Base-by-base conservation (phyloP, 2,329 filamentous ascomycete genomes). In the Ilyonectria mors-panacis region DNA sequence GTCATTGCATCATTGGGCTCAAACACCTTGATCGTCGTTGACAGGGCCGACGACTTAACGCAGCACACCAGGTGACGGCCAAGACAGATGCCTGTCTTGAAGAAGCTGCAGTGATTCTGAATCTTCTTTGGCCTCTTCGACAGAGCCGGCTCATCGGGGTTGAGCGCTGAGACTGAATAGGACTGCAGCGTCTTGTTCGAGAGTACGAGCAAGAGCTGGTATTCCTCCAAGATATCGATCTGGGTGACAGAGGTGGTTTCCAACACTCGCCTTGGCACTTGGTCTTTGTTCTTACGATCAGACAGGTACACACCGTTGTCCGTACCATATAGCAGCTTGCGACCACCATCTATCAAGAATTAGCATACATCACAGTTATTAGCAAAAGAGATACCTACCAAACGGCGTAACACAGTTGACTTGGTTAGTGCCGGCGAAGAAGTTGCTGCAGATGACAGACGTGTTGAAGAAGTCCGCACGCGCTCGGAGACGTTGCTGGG, bases 11-110 rank as follows among this genome's bases (percentile, higher is more conserved):
- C 96, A 83, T 97, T 97, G 1, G 96, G 96, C 82, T 99, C 95
- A 81, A 94, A 98, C n/a, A 98, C 96, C 83, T 98, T 98, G 85
- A 99, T 97, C 2, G 95, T 98, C 15, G 94, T 97, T 59, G 94
- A 97, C 35, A 98, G 85, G 3, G 95, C 93, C 19, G 93, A 95
- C 45, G 94, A 97, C 85, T 97, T 98, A 77, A 98, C 96, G 74
- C 94, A 97, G 82, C 95, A 98, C 33, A 99, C 96, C 60, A 99
- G 86, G 78, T 98, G 96, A 69, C 96, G 90, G 37, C 96, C 95
- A 66, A 98, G 88, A 78, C 96, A 98, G 76, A 98, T 97, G 44
- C 96, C 96, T 19, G 94, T 93, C 83, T 97, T 97, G 90, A 99
- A 99, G 85, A 98, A 99, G 81, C 95, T 98, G 81, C 95, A 97